Evolutionary conservation across 1,139 yeast genomes (phyloP).

Genomic region (Debaryomyces singareniensis): DNA sequence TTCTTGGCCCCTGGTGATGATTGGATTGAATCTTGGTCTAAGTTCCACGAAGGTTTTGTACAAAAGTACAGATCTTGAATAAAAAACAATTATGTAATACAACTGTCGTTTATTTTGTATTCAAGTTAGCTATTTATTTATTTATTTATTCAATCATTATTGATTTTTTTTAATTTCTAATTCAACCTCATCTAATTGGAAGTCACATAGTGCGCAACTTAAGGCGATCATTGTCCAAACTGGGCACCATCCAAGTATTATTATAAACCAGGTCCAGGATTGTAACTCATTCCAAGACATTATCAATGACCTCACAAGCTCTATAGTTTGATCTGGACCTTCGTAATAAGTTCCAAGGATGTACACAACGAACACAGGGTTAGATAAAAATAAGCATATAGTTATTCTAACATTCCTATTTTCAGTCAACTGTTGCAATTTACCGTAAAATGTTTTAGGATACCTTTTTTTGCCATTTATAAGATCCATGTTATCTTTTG

Average conservation of each 20-base stretch:
- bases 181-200: slow-evolving; percentile 8
- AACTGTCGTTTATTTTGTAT: background rate
- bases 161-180: slow-evolving; percentile 7
- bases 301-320: slow-evolving; percentile 44
- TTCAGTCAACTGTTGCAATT: background rate
- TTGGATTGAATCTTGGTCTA: slow-evolving; percentile 72
- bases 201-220: slow-evolving; percentile 25
- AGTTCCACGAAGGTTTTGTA: slow-evolving; percentile 71
- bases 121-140: no score
- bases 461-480: background rate
- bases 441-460: background rate
- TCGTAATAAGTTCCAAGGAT: slow-evolving; percentile 26
- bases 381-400: slow-evolving; percentile 38
- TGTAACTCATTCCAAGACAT: slow-evolving; percentile 65
- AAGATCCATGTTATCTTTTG: slow-evolving; percentile 1
- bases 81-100: background rate
- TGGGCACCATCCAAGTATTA: slow-evolving; percentile 77
- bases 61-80: slow-evolving; percentile 33
- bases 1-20: slow-evolving; percentile 92
- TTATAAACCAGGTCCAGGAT: slow-evolving; percentile 83
- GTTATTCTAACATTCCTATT: slow-evolving; percentile 17
- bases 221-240: slow-evolving; percentile 58
- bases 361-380: slow-evolving; percentile 46
- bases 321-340: slow-evolving; percentile 24
- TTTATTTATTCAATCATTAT: background rate